Percentiles rank a stretch among this genome's conserved stretches.
phyloP scores from a whole-genome alignment of 1,139 yeast species.

The Suhomyces panamericanus region DNA sequence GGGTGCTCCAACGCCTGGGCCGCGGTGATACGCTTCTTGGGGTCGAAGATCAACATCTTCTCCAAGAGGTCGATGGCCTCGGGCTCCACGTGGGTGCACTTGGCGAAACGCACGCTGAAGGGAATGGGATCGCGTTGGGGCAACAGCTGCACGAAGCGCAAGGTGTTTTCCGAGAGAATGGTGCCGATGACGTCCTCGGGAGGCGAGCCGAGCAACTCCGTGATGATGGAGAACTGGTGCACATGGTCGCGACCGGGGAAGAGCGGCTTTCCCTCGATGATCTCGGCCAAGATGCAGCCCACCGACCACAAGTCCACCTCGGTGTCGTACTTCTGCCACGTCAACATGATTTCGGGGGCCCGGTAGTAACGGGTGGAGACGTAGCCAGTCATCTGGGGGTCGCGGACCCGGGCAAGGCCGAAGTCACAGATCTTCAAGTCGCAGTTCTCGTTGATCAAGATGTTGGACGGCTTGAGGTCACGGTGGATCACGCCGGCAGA shows the following conservation, averaged over 20 bases:
- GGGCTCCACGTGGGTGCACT: slow-evolving; percentile 75
- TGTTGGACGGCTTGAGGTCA: slow-evolving; percentile 30
- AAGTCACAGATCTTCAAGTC: slow-evolving; percentile 32
- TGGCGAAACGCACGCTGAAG: slow-evolving; percentile 71
- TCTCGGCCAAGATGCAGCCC: slow-evolving; percentile 98
- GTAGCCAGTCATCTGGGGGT: slow-evolving; percentile 99
- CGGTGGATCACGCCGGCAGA: slow-evolving; percentile 34
- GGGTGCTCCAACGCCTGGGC: slow-evolving; percentile 88
- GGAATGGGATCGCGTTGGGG: slow-evolving; percentile 94
- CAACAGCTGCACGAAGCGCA: slow-evolving; percentile 88
- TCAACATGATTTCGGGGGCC: slow-evolving; percentile 98
- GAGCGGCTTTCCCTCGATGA: slow-evolving; percentile 98
- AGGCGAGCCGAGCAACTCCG: slow-evolving; percentile 94
- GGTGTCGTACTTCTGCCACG: slow-evolving; percentile 99
- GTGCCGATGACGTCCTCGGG: slow-evolving; percentile 96
- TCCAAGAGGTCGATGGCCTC: slow-evolving; percentile 88
- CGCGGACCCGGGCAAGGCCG: slow-evolving; percentile 90
- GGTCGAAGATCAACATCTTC: slow-evolving; percentile 91
- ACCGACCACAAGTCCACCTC: slow-evolving; percentile 99
- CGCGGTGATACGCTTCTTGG: slow-evolving; percentile 90
- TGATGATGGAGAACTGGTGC: slow-evolving; percentile 94
- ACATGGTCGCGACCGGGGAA: slow-evolving; percentile 99
- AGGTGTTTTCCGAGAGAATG: slow-evolving; percentile 91
- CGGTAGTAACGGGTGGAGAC: slow-evolving; percentile 95
- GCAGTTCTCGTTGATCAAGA: slow-evolving; percentile 31